Base-by-base conservation (phyloP, 768 basidiomycete genomes). In the Tylopilus sp. region DNA sequence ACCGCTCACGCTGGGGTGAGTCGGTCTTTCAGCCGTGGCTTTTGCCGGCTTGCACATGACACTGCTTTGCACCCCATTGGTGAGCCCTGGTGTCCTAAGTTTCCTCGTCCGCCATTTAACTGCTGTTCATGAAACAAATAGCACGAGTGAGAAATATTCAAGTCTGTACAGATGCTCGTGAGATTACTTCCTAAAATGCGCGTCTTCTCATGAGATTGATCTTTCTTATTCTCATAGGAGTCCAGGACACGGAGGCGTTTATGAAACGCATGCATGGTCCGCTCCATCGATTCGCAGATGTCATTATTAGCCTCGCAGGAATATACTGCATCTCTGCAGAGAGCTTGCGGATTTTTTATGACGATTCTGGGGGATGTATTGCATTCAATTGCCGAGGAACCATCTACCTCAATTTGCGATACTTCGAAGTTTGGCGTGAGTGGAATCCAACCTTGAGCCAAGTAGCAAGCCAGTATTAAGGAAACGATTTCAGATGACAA, bases 361-460 rank as follows among this genome's bases (percentile, higher is more conserved):
- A 98, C 58, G 62, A 74, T 9, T 71, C 73, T 10, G 93, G 93
- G 1, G 83, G 83, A 2, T 70, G 86, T 15, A 93, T 95, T 51
- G 95, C 92, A 1, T 97, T 98, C 76, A 98, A 98, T 68, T 77
- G 89, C 25, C 80, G 81, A 47, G 90, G 87, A 6, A 86, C 82
- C 49, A 76, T 97, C 21, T 97, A 90, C 69, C 67, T 95, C 52
- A 97, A 95, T 65, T 71, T 91, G 23, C 43, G 42, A 4, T 50
- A 39, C n/a, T 50, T 50, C 15, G 35, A 44, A 21, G 23, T 17
- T 6, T 42, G 88, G 88, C 91, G 87, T 91, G 69, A 72, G 84
- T 76, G 3, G 2, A 50, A 33, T 20, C 43, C 4, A 26, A 11
- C 4, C 2, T 8, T 6, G 17, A 31, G 9, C 30, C 9, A 6